Evolutionary conservation across 2,329 filamentous ascomycete genomes (phyloP).

Genomic region (Ceratocystis harringtonii): DNA sequence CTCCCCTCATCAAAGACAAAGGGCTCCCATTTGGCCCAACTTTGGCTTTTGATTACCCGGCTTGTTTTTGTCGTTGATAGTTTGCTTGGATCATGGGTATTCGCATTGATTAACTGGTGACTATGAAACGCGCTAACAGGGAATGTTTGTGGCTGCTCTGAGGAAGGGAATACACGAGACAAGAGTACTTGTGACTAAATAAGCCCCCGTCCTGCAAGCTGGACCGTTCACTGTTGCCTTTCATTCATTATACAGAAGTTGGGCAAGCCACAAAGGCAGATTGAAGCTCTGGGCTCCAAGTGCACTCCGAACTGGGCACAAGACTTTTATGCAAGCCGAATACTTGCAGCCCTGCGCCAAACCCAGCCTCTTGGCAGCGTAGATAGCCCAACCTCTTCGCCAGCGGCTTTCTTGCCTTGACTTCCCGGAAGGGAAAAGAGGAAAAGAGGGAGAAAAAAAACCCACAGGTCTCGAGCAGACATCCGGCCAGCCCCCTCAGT

Average conservation of each 20-base stretch:
- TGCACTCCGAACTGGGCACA: no score
- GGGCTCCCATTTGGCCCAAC: background rate
- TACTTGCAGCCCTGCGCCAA: no score
- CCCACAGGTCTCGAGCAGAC: background rate
- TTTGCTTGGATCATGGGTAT: background rate
- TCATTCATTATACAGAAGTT: background rate
- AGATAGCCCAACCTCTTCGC: no score
- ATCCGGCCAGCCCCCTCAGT: background rate
- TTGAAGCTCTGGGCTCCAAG: no score
- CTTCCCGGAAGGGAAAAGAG: background rate
- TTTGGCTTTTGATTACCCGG: background rate
- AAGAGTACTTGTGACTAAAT: background rate
- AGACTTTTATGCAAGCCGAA: no score
- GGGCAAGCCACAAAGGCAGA: no score
- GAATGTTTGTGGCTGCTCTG: background rate
- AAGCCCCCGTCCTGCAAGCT: background rate
- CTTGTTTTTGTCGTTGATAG: background rate
- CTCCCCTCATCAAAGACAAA: background rate
- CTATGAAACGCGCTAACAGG: conserved; percentile 1
- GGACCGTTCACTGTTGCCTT: background rate
- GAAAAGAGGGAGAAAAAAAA: background rate
- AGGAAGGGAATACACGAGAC: background rate
- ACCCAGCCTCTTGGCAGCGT: no score
- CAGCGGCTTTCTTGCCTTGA: background rate
- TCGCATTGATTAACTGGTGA: background rate